Percentiles rank a stretch among this genome's conserved stretches.
These are phyloP conservation scores for Metschnikowia bowlesiae DNA, from an alignment of 805 yeast species.

Conservation along the genomic window DNA sequence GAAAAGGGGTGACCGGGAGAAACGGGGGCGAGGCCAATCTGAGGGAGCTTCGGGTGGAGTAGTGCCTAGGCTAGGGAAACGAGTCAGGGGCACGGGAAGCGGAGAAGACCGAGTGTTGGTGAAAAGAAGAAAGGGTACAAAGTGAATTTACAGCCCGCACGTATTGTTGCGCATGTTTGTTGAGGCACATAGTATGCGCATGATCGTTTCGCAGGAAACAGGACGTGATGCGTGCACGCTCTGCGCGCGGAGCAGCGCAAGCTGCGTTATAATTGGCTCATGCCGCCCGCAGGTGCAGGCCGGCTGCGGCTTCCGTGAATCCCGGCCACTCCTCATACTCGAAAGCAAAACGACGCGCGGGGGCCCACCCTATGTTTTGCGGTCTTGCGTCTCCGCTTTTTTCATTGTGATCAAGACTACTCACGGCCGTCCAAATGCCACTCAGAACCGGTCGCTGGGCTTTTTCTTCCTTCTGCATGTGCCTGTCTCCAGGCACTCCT, in stretches of 20 bases:
- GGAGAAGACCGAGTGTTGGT: not conserved
- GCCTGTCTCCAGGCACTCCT: slow-evolving; percentile 2
- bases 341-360: not conserved
- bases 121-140: slow-evolving; percentile 6
- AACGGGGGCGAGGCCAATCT: not conserved
- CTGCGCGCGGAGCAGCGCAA: not conserved
- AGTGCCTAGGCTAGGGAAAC: not conserved
- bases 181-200: slow-evolving; percentile 16
- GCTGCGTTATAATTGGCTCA: slow-evolving; percentile 1
- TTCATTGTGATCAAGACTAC: no score
- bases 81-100: slow-evolving; percentile 1
- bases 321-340: not conserved
- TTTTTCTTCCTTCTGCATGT: not conserved
- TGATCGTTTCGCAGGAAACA: slow-evolving; percentile 11
- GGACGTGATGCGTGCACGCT: slow-evolving; percentile 6
- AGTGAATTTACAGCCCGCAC: slow-evolving; percentile 8
- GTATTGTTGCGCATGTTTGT: slow-evolving; percentile 13
- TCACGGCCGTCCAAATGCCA: no score
- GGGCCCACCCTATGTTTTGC: not conserved
- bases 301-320: not conserved
- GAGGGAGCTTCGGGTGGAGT: not conserved
- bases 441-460: not conserved
- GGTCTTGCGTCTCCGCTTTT: no score
- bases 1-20: not conserved
- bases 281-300: not conserved